Base-by-base conservation (phyloP, 2,329 filamentous ascomycete genomes). In the Endothia cerciana region DNA sequence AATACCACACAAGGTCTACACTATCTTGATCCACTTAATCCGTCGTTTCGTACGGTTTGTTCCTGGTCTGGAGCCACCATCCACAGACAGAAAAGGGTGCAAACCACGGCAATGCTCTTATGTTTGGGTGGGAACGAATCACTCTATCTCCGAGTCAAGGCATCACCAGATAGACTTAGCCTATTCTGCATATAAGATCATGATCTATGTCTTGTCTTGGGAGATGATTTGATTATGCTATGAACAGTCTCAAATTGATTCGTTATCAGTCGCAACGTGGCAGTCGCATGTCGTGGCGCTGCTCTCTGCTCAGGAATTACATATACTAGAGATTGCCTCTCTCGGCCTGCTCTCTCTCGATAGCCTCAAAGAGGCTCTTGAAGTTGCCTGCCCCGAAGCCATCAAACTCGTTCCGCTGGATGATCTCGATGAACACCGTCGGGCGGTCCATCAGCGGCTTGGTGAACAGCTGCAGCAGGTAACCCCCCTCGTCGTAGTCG, bases 361-460 rank as follows among this genome's bases (percentile, higher is more conserved):
- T 96, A 2, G 94, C 94, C 83, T 97, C 94, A 73, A 97, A 97
- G 72, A 97, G 74, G 68, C 90, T 93, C 87, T 93, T 97, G 82
- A 97, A 97, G 78, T 97, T 98, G 1, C 94, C 94, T 0, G 94
- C 94, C 4, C 94, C 94, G 72, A 97, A 97, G 0, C 94, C 94
- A 40, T 91, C 89, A 77, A 97, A 97, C 70, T 93, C 89, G 72
- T 96, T 90, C 65, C 94, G 83, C 82, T 97, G 93, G 73, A 97
- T 97, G 72, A 97, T 97, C 85, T 97, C 94, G 69, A 97, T 88
- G 76, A 97, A 97, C 36, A 97, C 94, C 3, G 94, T 97, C 30
- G 94, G 94, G 15, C 94, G 89, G 78, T 97, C 94, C 90, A 97
- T 92, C 71, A 97, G 78, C 70, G 94, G 94, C 87, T 93, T 93